Conservation (phyloP, 2,329 filamentous ascomycete genomes). For the Aspergillus novoparasiticus region DNA sequence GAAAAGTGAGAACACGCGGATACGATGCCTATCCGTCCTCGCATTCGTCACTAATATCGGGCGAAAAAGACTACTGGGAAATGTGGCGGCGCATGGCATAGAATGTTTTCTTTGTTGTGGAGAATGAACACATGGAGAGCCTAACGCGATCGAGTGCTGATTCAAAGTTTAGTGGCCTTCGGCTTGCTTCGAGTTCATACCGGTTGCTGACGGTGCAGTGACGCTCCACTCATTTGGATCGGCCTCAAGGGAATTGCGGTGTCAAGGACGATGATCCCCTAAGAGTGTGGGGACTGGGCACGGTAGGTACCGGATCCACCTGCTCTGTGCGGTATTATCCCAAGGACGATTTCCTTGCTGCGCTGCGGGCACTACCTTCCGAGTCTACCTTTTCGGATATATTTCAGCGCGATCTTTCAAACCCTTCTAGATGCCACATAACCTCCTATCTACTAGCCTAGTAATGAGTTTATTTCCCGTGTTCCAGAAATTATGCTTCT, state of each 20-base stretch:
- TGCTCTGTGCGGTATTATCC: background rate
- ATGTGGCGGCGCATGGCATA: slow-evolving; percentile 2
- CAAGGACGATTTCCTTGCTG: background rate
- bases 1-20: background rate
- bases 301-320: slow-evolving; percentile 2
- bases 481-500: background rate
- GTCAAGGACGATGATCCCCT: slow-evolving; percentile 4
- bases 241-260: slow-evolving; percentile 3
- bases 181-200: background rate
- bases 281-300: background rate
- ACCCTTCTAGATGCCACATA: background rate
- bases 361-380: background rate
- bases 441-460: background rate
- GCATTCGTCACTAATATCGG: background rate
- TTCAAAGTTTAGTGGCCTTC: background rate
- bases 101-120: slow-evolving; percentile 4
- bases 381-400: background rate
- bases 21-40: background rate
- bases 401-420: background rate
- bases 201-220: background rate
- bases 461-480: slow-evolving; percentile 1
- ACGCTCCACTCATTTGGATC: slow-evolving; percentile 1
- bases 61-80: background rate
- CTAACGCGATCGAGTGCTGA: slow-evolving; percentile 1
- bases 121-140: background rate